A percentile compares a stretch with the other conserved stretches of the same genome.
Conservation (phyloP, 1,284 basidiomycete species). For the Xerocomus amazonicus region DNA sequence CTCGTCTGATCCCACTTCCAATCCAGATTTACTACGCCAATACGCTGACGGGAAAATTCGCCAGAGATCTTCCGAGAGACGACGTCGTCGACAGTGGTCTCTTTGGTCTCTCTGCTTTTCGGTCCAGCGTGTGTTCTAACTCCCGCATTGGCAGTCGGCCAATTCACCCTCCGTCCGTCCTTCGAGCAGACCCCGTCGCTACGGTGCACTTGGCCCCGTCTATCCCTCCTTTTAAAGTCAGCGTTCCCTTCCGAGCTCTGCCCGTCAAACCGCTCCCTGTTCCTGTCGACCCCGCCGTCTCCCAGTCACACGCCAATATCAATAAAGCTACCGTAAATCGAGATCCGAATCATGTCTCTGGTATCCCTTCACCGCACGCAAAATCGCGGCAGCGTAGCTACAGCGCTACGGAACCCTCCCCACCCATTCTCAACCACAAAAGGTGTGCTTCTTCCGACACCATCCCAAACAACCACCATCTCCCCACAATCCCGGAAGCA, state of each 20-base stretch:
- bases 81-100: constrained; percentile 13
- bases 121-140: constrained; percentile 12
- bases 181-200: background rate
- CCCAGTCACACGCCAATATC: constrained; percentile 27
- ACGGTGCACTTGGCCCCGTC: constrained; percentile 1
- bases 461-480: background rate
- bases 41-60: constrained; percentile 28
- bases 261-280: constrained; percentile 10
- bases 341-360: constrained; percentile 8
- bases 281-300: background rate
- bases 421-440: background rate
- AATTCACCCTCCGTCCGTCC: background rate
- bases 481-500: background rate
- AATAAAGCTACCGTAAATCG: constrained; percentile 13
- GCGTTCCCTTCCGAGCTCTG: background rate
- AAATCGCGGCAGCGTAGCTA: constrained; percentile 21
- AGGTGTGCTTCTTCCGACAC: constrained; percentile 6
- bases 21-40: constrained; percentile 31
- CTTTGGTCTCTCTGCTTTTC: constrained; percentile 10
- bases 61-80: constrained; percentile 30
- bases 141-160: constrained; percentile 11
- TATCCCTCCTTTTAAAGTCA: background rate
- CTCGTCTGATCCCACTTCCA: background rate
- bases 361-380: constrained; percentile 1
- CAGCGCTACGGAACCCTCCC: constrained; percentile 6